phyloP scores from a whole-genome alignment of 2,329 filamentous ascomycete genomes.

The Scedosporium dehoogii region DNA sequence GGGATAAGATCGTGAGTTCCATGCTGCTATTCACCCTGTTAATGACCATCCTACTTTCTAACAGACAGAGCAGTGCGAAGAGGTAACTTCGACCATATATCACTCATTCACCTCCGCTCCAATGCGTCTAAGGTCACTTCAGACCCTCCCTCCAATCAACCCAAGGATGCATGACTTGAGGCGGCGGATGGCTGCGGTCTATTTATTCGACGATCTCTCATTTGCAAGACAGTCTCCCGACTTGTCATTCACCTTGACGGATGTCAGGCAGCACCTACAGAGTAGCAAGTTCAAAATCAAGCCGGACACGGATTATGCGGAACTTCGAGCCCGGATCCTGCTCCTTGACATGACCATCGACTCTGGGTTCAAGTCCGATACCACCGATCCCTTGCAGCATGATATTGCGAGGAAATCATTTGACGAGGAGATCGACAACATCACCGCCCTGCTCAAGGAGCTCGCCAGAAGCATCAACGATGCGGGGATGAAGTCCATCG shows the following conservation, averaged over 20 bases:
- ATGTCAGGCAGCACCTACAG: constrained; percentile 35
- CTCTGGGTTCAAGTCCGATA: constrained; percentile 33
- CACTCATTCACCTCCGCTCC: constrained; percentile 33
- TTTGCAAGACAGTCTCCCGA: constrained; percentile 31
- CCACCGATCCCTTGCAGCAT: constrained; percentile 17
- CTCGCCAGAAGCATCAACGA: constrained; percentile 59
- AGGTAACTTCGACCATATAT: constrained; percentile 22
- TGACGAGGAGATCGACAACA: constrained; percentile 59
- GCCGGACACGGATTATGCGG: constrained; percentile 51
- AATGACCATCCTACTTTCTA: not conserved
- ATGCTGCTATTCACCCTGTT: not conserved
- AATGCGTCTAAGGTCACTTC: constrained; percentile 48
- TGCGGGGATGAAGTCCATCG: constrained; percentile 61
- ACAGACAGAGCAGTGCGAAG: not conserved
- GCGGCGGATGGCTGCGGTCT: constrained; percentile 54
- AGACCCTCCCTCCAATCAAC: constrained; percentile 45
- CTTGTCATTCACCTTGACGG: constrained; percentile 28
- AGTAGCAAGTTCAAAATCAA: constrained; percentile 35
- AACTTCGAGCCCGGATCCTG: constrained; percentile 53
- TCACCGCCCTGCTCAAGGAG: constrained; percentile 49
- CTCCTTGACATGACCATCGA: constrained; percentile 71
- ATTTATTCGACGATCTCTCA: constrained; percentile 43
- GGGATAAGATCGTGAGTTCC: constrained; percentile 1
- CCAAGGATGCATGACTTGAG: constrained; percentile 48
- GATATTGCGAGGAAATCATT: constrained; percentile 36